Evolutionary conservation across 129 eudicot genomes (phyloP), one percentile per base, ranked within the genome.

Genomic region (Pittosporum tobira): DNA sequence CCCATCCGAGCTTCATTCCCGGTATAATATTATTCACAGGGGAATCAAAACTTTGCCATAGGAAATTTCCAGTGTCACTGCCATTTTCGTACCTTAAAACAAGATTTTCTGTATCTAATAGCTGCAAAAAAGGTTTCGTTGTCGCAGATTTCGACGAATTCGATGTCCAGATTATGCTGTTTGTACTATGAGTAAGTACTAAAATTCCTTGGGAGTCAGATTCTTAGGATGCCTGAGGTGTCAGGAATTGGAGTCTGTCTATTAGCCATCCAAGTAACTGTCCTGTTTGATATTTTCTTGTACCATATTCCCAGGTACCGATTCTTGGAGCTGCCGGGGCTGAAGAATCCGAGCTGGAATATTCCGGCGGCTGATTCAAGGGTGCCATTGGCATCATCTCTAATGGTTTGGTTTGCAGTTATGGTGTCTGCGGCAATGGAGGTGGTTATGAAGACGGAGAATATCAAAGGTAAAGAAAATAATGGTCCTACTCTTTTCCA

Each of bases 1-100:
- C 66, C 68, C 63, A 58, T 28, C 77, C 77, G 8, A 73, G 30
- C 53, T 54, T 73, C 77, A 66, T 66, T 54, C 73, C 77, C 45
- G 77, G 66, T 25, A 73, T 56, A 3, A 72, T 1, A 19, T 71
- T 61, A 61, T 73, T 24, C 19, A 30, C 54, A 3, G 73, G 77
- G 16, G 52, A 37, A 67, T 73, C 77, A 53, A 73, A 67, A 60
- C 73, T 73, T 52, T 73, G 73, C 77, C 77, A 73, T 7, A 73
- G 55, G 3, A 18, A 54, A 12, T 42, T 62, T 37, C 48, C 54
- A 11, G 54, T 40, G 2, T 46, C 42, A 13, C 9, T 62, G 13
- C 44, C 65, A 48, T 28, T 22, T 46, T 53, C 21, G 46, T 67
- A 57, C 70, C 56, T 61, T 38, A 73, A 21, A 38, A 73, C 62